Evolutionary conservation across 495 filamentous ascomycete species (phyloP).

Genomic region (Entonaema liquescens): DNA sequence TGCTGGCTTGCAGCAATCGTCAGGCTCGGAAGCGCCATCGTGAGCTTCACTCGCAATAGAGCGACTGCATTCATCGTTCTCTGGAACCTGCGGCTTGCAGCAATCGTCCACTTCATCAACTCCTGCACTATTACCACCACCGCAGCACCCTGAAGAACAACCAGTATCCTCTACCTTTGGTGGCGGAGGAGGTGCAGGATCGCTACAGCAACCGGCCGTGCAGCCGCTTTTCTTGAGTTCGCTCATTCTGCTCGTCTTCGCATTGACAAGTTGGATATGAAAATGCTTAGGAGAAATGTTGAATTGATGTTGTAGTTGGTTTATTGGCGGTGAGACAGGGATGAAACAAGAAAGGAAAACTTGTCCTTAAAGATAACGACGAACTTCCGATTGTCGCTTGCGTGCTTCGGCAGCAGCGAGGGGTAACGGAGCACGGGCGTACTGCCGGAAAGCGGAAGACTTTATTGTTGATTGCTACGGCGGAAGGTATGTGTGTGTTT

Average conservation of each 20-base stretch:
- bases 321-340: background rate
- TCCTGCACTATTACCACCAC: background rate
- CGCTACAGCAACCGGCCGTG: slow-evolving; percentile 21
- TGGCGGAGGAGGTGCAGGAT: slow-evolving; percentile 1
- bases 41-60: background rate
- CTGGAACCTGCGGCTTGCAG: background rate
- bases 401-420: slow-evolving; percentile 19
- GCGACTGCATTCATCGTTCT: background rate
- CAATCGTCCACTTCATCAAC: slow-evolving; percentile 11
- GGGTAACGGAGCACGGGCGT: slow-evolving; percentile 16
- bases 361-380: background rate
- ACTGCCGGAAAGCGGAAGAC: background rate
- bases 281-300: background rate
- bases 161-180: slow-evolving; percentile 8
- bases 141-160: slow-evolving; percentile 21
- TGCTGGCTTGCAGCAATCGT: slow-evolving; percentile 22
- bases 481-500: background rate
- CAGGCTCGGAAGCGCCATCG: background rate
- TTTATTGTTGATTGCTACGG: slow-evolving; percentile 9
- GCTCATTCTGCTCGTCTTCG: slow-evolving; percentile 8
- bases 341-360: background rate
- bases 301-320: background rate
- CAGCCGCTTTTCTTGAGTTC: slow-evolving; percentile 26
- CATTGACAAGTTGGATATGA: background rate
- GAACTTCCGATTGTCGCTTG: slow-evolving; percentile 10